Conservation (phyloP, 2,329 filamentous ascomycete genomes). For the Myriosclerotinia duriaeana region DNA sequence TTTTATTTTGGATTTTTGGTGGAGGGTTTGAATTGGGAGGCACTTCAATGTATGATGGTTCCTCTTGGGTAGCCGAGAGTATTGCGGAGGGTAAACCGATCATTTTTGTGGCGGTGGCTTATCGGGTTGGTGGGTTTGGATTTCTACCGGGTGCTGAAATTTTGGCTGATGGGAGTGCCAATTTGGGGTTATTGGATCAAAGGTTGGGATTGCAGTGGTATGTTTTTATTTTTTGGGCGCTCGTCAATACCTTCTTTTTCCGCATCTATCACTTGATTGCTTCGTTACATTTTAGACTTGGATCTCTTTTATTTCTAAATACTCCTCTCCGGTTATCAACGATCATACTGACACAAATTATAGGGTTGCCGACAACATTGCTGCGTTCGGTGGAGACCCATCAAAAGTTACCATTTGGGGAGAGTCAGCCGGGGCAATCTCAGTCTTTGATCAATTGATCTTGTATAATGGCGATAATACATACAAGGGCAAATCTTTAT, state of each 20-base stretch:
- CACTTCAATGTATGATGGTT: slow-evolving; percentile 53
- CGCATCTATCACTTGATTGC: neutral
- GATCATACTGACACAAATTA: neutral
- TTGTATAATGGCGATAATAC: slow-evolving; percentile 70
- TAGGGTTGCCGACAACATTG: slow-evolving; percentile 69
- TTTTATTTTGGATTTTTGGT: slow-evolving; percentile 70
- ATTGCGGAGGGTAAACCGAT: slow-evolving; percentile 59
- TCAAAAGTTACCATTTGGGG: slow-evolving; percentile 48
- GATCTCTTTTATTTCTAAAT: too few relatives aligned
- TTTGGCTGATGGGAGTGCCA: slow-evolving; percentile 63
- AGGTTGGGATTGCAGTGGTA: slow-evolving; percentile 69
- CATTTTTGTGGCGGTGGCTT: slow-evolving; percentile 75
- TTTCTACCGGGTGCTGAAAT: slow-evolving; percentile 71
- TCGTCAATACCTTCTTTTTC: neutral
- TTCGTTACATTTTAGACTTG: neutral
- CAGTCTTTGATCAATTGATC: slow-evolving; percentile 73
- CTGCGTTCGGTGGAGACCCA: slow-evolving; percentile 66
- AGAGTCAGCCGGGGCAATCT: slow-evolving; percentile 63
- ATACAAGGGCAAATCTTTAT: slow-evolving; percentile 73
- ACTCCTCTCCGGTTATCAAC: neutral
- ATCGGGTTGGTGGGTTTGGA: slow-evolving; percentile 72
- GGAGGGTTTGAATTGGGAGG: slow-evolving; percentile 61
- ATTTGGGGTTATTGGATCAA: slow-evolving; percentile 72
- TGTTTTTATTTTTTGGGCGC: neutral
- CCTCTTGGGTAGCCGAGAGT: slow-evolving; percentile 48